phyloP scores from a whole-genome alignment of 352 stramenopile genomes.

The Phytophthora citrophthora region DNA sequence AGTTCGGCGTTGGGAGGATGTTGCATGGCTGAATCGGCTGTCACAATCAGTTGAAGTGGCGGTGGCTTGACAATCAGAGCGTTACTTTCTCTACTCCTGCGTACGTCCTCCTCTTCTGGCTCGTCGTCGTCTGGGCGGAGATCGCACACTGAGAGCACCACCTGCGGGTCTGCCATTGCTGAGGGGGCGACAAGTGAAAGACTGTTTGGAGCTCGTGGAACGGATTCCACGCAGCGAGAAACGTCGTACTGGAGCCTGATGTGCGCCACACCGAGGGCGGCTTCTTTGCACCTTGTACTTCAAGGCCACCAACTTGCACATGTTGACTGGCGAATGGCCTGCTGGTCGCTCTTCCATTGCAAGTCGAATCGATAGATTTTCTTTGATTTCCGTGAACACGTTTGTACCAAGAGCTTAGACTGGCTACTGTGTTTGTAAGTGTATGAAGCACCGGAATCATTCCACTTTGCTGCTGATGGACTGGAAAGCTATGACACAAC shows the following conservation, averaged over 20 bases:
- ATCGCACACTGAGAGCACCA: conserved; percentile 21
- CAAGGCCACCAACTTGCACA: conserved; percentile 3
- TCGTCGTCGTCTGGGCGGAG: conserved; percentile 28
- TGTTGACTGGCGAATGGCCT: background rate
- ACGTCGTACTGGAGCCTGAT: conserved; percentile 19
- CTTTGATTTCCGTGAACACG: too few species aligned
- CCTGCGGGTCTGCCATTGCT: conserved; percentile 29
- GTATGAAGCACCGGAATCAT: too few species aligned
- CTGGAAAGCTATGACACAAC: too few species aligned
- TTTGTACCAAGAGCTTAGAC: too few species aligned
- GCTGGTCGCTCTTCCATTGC: background rate
- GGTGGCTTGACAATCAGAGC: conserved; percentile 37
- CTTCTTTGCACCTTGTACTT: conserved; percentile 24
- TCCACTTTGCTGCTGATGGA: too few species aligned
- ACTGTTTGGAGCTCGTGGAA: conserved; percentile 10
- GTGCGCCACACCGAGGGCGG: conserved; percentile 29
- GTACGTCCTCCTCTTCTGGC: conserved; percentile 43
- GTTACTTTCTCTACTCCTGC: conserved; percentile 15
- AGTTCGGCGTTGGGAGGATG: conserved; percentile 23
- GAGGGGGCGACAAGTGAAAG: conserved; percentile 7
- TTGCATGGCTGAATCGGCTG: conserved; percentile 11
- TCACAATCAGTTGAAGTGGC: conserved; percentile 23
- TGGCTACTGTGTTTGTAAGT: too few species aligned
- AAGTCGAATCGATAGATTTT: too few species aligned
- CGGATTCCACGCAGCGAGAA: conserved; percentile 23